Evolutionary conservation across 345 rosid genomes (phyloP), one percentile per base, ranked within the genome.

Genomic region (Cardamine resedifolia): DNA sequence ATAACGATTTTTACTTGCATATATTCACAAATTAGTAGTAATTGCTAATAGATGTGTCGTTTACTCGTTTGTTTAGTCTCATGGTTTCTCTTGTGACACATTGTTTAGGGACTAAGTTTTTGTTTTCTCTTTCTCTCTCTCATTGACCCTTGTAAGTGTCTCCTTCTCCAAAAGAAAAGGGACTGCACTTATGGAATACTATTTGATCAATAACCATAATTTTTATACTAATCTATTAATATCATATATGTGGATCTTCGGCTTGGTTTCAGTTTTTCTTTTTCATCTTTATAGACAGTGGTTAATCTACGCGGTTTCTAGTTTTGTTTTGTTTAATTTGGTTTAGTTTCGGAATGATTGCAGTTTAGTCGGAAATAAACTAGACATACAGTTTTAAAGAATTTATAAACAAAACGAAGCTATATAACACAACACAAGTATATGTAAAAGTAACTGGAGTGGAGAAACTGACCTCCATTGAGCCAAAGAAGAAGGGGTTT

Each of bases 401-500:
- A 2, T 5, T 8, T 28, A 28, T 28, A 52, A 18, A 3, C 36
- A 63, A 21, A 43, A 53, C 7, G 34, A 33, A 56, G 20, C 48
- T 53, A 31, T 6, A 5, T 38, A 49, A 11, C 60, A 62, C 59
- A 49, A 11, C 60, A 62, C 59, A 51, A 10, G 3, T 18, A 23
- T 14, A 12, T 72, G 33, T 64, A 62, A 7, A 30, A 61, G 50
- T 28, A 59, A 30, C 2, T 18, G 16, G 41, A 33, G 19, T 21
- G 36, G 30, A 5, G 24, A 57, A 27, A 81, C 83, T 82, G 67
- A 91, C 98, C 98, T 88, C 97, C 97, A 77, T 91, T 94, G 82
- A 94, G 97, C 98, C 97, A 94, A 43, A 94, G 95, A 79, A 91
- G 78, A 30, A 94, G 97, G 51, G 98, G 97, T 69, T 91, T 94